These are phyloP conservation scores for Diaporthe amygdali DNA, from an alignment of 2,329 filamentous ascomycete species.

Conservation along the genomic window DNA sequence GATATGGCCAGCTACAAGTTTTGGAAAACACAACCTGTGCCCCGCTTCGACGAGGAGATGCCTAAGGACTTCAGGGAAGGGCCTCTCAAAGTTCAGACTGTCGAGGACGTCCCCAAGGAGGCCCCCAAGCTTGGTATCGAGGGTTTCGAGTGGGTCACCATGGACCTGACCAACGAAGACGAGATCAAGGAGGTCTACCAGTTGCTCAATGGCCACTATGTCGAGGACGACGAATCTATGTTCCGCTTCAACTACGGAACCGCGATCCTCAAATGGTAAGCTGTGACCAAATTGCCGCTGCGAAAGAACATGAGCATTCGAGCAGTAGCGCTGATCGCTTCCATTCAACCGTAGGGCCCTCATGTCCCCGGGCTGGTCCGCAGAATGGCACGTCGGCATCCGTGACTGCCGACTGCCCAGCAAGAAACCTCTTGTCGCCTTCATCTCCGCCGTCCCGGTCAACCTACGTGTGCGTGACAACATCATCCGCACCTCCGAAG, in stretches of 20 bases:
- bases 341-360: slow-evolving; percentile 70
- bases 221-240: slow-evolving; percentile 96
- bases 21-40: slow-evolving; percentile 97
- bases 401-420: slow-evolving; percentile 74
- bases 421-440: slow-evolving; percentile 82
- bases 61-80: slow-evolving; percentile 72
- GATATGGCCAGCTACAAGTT: slow-evolving; percentile 99
- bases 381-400: slow-evolving; percentile 94
- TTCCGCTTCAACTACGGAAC: slow-evolving; percentile 97
- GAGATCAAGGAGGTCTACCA: slow-evolving; percentile 92
- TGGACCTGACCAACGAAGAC: slow-evolving; percentile 80
- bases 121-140: slow-evolving; percentile 72
- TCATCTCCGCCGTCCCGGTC: slow-evolving; percentile 93
- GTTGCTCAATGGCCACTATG: slow-evolving; percentile 90
- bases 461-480: slow-evolving; percentile 80
- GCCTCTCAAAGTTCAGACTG: slow-evolving; percentile 79
- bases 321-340: not conserved
- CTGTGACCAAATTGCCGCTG: not conserved
- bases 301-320: not conserved
- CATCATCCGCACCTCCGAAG: slow-evolving; percentile 80
- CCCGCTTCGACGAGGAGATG: slow-evolving; percentile 71
- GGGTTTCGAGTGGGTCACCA: slow-evolving; percentile 92
- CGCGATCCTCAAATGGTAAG: slow-evolving; percentile 86
- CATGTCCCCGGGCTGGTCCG: slow-evolving; percentile 92
- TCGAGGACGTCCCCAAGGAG: slow-evolving; percentile 79